phyloP scores from a whole-genome alignment of 495 filamentous ascomycete genomes.

The Staphylotrichum tortipilum region DNA sequence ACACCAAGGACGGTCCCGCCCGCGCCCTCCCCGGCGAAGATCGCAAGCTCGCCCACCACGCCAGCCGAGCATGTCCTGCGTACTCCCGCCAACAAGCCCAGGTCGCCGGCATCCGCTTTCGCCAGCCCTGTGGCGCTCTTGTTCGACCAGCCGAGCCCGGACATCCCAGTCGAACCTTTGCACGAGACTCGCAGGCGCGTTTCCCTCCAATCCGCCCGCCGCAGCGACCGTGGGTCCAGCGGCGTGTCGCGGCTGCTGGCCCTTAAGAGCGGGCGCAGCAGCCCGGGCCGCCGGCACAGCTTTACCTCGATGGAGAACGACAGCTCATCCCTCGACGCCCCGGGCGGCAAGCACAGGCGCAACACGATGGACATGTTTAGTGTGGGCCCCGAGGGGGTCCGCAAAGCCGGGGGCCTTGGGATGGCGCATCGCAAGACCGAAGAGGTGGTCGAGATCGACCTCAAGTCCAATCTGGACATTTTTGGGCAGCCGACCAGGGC shows the following conservation, averaged over 20 bases:
- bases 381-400: not conserved
- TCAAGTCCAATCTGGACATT: constrained; percentile 23
- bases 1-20: constrained; percentile 16
- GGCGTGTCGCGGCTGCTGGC: constrained; percentile 12
- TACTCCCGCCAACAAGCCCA: not conserved
- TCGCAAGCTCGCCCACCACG: constrained; percentile 1
- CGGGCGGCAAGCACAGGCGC: constrained; percentile 10
- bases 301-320: constrained; percentile 6
- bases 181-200: constrained; percentile 22
- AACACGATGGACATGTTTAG: constrained; percentile 15
- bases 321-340: not conserved
- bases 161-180: constrained; percentile 9
- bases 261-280: constrained; percentile 9
- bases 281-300: constrained; percentile 24
- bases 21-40: constrained; percentile 15
- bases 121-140: constrained; percentile 16
- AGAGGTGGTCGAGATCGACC: constrained; percentile 22
- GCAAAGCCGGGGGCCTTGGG: too few relatives aligned
- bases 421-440: not conserved
- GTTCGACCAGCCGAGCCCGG: constrained; percentile 24
- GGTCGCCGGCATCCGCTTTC: not conserved
- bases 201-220: constrained; percentile 21
- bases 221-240: constrained; percentile 20
- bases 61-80: not conserved
- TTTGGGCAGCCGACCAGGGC: constrained; percentile 13